Evolutionary conservation across 1,284 basidiomycete species (phyloP), one percentile per base, ranked within the genome.

Genomic region (Wolfiporia cocos): DNA sequence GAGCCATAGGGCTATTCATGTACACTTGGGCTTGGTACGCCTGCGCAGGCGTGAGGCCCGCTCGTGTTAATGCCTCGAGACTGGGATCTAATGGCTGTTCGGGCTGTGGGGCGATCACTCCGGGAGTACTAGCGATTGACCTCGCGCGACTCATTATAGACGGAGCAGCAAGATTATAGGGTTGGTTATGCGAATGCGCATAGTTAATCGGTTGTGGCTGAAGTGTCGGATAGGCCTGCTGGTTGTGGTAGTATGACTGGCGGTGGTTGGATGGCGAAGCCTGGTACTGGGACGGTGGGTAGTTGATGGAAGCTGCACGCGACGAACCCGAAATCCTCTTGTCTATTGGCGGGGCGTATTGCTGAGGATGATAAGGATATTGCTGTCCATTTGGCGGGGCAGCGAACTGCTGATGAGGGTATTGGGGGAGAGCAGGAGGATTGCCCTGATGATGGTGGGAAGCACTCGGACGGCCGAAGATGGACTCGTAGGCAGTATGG

Each of bases 21-120:
- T 81, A 81, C 31, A 86, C 71, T 58, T 87, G 82, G 5, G 77
- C 77, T 56, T 86, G 86, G 65, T 87, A 88, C 30, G 81, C 81
- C 61, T 89, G 86, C 10, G 84, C 82, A 35, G 83, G 78, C 5
- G 84, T 84, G 43, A 86, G 70, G 5, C 77, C 80, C 29, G 71
- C 65, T 41, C 64, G 67, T 22, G 70, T 68, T 36, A 70, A 58
- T 17, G 67, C 63, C 49, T 76, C 73, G 46, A 73, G 66, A 37
- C 53, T 58, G 18, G 68, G 61, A 59, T 81, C 76, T 57, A 69
- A 68, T n/a, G 73, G 69, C 50, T 79, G 76, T 41, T 78, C 74
- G 45, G 73, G 71, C 39, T 62, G 68, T 10, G 73, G 68, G 30
- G 66, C 55, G 39, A 74, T 71, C 55, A 73, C 59, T 32, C 71